phyloP scores from a whole-genome alignment of 352 stramenopile species.

The Phytophthora idaei region DNA sequence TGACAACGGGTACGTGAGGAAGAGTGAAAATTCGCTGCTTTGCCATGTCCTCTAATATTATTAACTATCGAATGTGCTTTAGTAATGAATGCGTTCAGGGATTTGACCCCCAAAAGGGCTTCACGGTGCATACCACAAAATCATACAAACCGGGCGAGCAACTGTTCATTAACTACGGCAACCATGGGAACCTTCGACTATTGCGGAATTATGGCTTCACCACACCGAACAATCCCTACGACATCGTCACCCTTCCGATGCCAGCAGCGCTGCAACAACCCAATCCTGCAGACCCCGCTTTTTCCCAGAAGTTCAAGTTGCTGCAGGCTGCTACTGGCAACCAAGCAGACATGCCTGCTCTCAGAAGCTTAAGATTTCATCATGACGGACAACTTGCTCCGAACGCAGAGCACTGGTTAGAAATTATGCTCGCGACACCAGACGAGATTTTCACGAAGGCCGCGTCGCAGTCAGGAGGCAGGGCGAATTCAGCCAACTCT shows the following conservation, averaged over 20 bases:
- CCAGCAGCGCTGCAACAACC: constrained; percentile 44
- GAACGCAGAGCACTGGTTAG: constrained; percentile 59
- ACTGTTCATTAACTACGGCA: constrained; percentile 84
- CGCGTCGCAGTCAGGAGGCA: constrained; percentile 3
- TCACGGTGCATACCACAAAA: constrained; percentile 67
- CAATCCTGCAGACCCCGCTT: constrained; percentile 33
- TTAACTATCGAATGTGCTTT: background rate
- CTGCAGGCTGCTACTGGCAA: constrained; percentile 32
- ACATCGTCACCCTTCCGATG: constrained; percentile 50
- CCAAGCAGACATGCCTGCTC: constrained; percentile 11
- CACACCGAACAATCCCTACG: constrained; percentile 44
- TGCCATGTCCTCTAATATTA: background rate
- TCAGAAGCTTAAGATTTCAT: constrained; percentile 44
- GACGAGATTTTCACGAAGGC: constrained; percentile 47
- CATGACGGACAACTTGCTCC: constrained; percentile 38
- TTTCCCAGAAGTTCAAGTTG: constrained; percentile 45
- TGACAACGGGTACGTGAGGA: constrained; percentile 47
- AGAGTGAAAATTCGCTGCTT: background rate
- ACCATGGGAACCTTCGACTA: constrained; percentile 66
- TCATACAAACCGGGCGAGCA: constrained; percentile 67
- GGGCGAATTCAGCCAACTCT: constrained; percentile 7
- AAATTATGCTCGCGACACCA: constrained; percentile 50
- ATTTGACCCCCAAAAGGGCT: constrained; percentile 62
- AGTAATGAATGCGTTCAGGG: constrained; percentile 73
- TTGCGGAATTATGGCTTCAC: constrained; percentile 87